Conservation (phyloP, 441 rosid genomes). For the Capsella rubella region DNA sequence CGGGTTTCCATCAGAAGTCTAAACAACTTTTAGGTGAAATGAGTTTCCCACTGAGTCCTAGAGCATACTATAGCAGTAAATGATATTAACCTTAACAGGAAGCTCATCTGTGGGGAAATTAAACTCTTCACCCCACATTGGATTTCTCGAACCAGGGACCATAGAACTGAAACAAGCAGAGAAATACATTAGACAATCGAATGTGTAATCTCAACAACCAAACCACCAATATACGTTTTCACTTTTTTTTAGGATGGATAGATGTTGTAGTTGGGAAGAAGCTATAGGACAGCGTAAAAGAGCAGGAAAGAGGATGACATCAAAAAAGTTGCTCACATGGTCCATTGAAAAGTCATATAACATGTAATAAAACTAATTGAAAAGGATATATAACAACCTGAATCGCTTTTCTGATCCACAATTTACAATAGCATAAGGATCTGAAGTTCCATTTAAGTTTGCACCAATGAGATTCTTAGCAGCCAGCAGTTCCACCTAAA, state of each 20-base stretch:
- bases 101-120: slow-evolving; percentile 90
- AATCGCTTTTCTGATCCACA: slow-evolving; percentile 96
- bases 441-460: slow-evolving; percentile 97
- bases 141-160: slow-evolving; percentile 99
- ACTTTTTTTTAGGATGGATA: slow-evolving; percentile 4
- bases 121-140: slow-evolving; percentile 99
- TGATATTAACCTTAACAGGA: slow-evolving; percentile 77
- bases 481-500: slow-evolving; percentile 91
- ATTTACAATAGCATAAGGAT: slow-evolving; percentile 96
- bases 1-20: neutral
- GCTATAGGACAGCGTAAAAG: slow-evolving; percentile 22
- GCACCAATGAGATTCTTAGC: slow-evolving; percentile 99
- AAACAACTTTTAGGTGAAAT: neutral
- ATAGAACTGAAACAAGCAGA: slow-evolving; percentile 69
- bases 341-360: slow-evolving; percentile 4
- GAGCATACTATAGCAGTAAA: slow-evolving; percentile 23
- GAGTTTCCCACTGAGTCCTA: slow-evolving; percentile 8
- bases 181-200: slow-evolving; percentile 24
- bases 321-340: slow-evolving; percentile 31
- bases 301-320: slow-evolving; percentile 21
- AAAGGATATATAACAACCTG: slow-evolving; percentile 64
- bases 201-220: slow-evolving; percentile 25
- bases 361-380: neutral
- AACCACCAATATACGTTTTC: slow-evolving; percentile 17
- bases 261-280: slow-evolving; percentile 16